Conservation (phyloP, 2,329 filamentous ascomycete species). For the Pleochaeta shiraiana region DNA sequence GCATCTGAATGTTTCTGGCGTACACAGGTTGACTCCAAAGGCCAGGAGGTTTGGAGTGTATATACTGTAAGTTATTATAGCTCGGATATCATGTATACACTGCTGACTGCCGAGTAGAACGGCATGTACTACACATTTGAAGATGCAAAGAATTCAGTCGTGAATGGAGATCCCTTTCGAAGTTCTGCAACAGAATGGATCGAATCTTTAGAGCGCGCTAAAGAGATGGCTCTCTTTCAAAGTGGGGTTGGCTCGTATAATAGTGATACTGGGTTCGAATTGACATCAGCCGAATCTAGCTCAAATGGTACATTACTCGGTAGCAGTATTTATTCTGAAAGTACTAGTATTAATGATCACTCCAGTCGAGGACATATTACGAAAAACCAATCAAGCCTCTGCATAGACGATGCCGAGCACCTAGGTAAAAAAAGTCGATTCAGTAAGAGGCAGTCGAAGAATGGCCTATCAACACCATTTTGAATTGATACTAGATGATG, state of each 20-base stretch:
- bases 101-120: constrained; percentile 24
- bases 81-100: background rate
- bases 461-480: constrained; percentile 77
- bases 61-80: constrained; percentile 51
- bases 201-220: constrained; percentile 66
- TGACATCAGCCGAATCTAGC: constrained; percentile 53
- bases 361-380: constrained; percentile 33
- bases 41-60: constrained; percentile 69
- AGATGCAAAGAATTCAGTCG: constrained; percentile 52
- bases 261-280: constrained; percentile 43
- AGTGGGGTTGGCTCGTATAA: constrained; percentile 43
- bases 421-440: constrained; percentile 38
- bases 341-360: constrained; percentile 29
- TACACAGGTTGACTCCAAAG: constrained; percentile 67
- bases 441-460: constrained; percentile 85
- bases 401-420: constrained; percentile 21
- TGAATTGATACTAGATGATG: no score
- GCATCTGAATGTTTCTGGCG: constrained; percentile 56
- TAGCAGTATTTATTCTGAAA: constrained; percentile 29
- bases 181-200: constrained; percentile 78
- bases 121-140: constrained; percentile 89
- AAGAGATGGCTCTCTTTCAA: constrained; percentile 62
- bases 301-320: constrained; percentile 48
- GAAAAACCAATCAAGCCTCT: constrained; percentile 34
- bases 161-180: constrained; percentile 37